Conservation (phyloP, 2,329 filamentous ascomycete genomes). For the Aspergillus bombycis region DNA sequence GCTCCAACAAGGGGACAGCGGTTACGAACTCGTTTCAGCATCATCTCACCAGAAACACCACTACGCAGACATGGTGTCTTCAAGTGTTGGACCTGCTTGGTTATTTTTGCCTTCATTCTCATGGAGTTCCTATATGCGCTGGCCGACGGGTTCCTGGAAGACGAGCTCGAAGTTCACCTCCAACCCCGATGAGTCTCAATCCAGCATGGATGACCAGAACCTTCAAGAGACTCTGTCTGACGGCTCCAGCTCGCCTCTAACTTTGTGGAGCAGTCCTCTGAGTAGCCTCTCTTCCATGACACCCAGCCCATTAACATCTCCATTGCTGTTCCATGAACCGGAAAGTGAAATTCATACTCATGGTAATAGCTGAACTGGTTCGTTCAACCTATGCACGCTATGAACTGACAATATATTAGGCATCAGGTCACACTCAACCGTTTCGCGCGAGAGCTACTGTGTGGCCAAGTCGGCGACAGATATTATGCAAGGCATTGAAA, state of each 20-base stretch:
- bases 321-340: not conserved
- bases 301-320: no score
- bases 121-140: not conserved
- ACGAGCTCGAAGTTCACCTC: not conserved
- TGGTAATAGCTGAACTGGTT: not conserved
- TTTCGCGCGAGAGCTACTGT: not conserved
- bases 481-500: not conserved
- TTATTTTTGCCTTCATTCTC: not conserved
- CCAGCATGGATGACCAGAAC: not conserved
- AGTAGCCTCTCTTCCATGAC: not conserved
- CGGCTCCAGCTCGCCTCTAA: not conserved
- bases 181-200: not conserved
- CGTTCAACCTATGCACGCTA: not conserved
- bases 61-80: not conserved
- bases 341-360: not conserved
- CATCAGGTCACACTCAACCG: no score
- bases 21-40: not conserved
- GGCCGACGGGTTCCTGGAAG: not conserved
- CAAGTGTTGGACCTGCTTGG: not conserved
- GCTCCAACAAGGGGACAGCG: not conserved
- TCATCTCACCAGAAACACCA: not conserved
- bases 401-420: not conserved
- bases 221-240: not conserved
- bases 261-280: not conserved
- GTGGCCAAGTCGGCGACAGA: not conserved